Evolutionary conservation across 2,329 filamentous ascomycete genomes (phyloP).

Genomic region (Metarhizium brunneum): DNA sequence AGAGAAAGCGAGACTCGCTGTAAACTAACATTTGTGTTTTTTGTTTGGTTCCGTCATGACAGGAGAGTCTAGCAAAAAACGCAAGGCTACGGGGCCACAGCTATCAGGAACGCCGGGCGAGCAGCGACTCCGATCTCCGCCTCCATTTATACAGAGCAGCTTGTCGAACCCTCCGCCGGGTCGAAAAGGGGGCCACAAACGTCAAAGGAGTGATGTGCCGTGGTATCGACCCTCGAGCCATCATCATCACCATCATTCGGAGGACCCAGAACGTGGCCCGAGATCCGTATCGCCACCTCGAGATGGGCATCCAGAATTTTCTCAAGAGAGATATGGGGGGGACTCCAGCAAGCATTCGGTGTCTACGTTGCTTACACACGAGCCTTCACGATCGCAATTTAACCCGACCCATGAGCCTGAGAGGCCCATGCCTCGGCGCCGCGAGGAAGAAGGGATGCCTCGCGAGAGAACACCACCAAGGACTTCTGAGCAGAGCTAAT

Average conservation of each 20-base stretch:
- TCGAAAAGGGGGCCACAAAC: conserved; percentile 20
- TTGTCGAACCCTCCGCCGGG: conserved; percentile 16
- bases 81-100: conserved; percentile 55
- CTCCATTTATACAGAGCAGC: conserved; percentile 18
- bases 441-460: conserved; percentile 4
- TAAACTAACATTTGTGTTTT: conserved; percentile 23
- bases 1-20: conserved; percentile 35
- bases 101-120: conserved; percentile 18
- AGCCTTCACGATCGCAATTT: conserved; percentile 7
- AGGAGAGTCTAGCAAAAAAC: conserved; percentile 74
- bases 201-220: conserved; percentile 28
- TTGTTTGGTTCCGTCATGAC: conserved; percentile 29
- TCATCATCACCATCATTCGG: conserved; percentile 9
- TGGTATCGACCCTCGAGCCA: conserved; percentile 21
- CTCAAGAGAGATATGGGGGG: conserved; percentile 17
- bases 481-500: background rate
- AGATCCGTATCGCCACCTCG: conserved; percentile 11
- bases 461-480: conserved; percentile 8
- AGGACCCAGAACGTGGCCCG: conserved; percentile 12
- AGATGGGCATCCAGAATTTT: conserved; percentile 9
- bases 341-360: conserved; percentile 24
- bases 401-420: conserved; percentile 1
- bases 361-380: conserved; percentile 21
- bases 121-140: conserved; percentile 24
- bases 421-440: conserved; percentile 1